Percentiles rank a stretch among this genome's conserved stretches.
Evolutionary conservation across 352 stramenopile species (phyloP).

Genomic region (Poterioochromonas sp.): DNA sequence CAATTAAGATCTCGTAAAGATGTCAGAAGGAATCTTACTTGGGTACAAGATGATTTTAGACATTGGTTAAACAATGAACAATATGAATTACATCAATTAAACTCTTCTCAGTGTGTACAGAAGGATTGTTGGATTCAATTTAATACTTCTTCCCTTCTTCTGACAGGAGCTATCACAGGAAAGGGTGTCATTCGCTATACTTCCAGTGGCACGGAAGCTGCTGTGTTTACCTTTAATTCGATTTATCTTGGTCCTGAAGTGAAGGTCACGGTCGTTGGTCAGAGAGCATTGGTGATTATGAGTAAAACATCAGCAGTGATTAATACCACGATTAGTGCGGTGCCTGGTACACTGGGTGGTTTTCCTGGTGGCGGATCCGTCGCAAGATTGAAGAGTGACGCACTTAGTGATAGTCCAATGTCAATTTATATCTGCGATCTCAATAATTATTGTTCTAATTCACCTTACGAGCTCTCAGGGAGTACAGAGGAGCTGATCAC

Average conservation of each 20-base stretch:
- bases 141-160: constrained; percentile 65
- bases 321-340: constrained; percentile 65
- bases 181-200: constrained; percentile 21
- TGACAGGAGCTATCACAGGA: constrained; percentile 58
- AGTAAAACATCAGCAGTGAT: constrained; percentile 78
- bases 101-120: constrained; percentile 41
- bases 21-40: constrained; percentile 41
- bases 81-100: constrained; percentile 34
- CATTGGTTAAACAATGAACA: constrained; percentile 37
- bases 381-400: constrained; percentile 47
- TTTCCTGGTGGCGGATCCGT: constrained; percentile 80
- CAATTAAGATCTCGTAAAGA: constrained; percentile 41
- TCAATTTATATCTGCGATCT: constrained; percentile 36
- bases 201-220: constrained; percentile 49
- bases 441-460: background rate
- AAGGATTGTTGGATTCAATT: constrained; percentile 52
- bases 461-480: background rate
- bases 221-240: constrained; percentile 88
- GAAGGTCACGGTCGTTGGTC: constrained; percentile 67
- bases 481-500: constrained; percentile 13
- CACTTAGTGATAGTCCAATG: constrained; percentile 19
- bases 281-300: constrained; percentile 70
- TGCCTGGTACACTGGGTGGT: constrained; percentile 76
- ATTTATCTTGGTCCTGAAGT: constrained; percentile 74
- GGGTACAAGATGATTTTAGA: constrained; percentile 40